phyloP scores from a whole-genome alignment of 2,329 filamentous ascomycete genomes.

The Exophiala sideris region DNA sequence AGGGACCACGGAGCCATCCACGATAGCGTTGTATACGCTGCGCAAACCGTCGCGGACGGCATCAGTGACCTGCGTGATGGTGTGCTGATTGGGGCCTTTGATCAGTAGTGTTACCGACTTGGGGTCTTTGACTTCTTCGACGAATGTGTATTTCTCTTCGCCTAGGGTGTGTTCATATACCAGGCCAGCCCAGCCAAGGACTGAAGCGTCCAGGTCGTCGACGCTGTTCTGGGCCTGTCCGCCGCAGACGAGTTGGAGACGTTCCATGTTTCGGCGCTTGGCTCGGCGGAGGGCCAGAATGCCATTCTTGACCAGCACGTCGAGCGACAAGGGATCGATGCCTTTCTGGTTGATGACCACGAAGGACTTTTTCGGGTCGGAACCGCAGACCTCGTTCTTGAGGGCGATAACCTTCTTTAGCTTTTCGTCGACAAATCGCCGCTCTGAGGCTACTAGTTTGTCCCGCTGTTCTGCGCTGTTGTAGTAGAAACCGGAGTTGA shows the following conservation, averaged over 20 bases:
- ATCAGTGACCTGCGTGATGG: conserved; percentile 93
- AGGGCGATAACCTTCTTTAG: conserved; percentile 95
- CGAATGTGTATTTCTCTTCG: conserved; percentile 98
- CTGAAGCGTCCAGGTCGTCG: conserved; percentile 81
- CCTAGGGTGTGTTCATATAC: conserved; percentile 97
- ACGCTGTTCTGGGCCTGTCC: conserved; percentile 93
- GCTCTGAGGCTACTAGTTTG: conserved; percentile 96
- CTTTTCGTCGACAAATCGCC: conserved; percentile 93
- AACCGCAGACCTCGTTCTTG: conserved; percentile 95
- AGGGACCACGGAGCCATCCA: conserved; percentile 93
- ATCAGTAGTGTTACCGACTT: conserved; percentile 97
- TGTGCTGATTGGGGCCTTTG: conserved; percentile 96
- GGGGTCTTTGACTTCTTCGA: conserved; percentile 97
- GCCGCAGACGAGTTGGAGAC: conserved; percentile 89
- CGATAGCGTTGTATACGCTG: conserved; percentile 99
- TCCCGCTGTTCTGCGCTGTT: conserved; percentile 94
- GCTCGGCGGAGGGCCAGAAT: conserved; percentile 91
- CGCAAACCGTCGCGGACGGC: conserved; percentile 91
- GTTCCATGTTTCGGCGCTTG: conserved; percentile 99
- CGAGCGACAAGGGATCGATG: conserved; percentile 92
- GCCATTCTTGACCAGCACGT: conserved; percentile 96
- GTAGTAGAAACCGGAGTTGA: conserved; percentile 99
- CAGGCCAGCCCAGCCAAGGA: conserved; percentile 90
- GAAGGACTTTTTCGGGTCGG: conserved; percentile 89
- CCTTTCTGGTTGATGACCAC: conserved; percentile 99